Conservation (phyloP, 257 asterid genomes). For the Rauvolfia tetraphylla region DNA sequence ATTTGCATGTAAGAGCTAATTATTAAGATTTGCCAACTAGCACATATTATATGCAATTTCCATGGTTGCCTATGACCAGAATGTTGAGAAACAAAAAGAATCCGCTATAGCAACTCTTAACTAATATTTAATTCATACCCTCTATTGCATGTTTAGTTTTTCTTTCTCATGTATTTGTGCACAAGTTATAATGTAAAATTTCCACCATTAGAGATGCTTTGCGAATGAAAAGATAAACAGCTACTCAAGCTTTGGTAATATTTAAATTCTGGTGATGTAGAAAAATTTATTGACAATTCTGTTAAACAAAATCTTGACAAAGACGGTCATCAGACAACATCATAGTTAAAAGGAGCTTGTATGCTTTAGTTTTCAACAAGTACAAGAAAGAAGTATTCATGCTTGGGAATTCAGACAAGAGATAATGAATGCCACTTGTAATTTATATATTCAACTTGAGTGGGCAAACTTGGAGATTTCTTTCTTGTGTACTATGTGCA, state of each 20-base stretch:
- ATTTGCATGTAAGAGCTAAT: not conserved
- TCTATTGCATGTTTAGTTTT: not conserved
- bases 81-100: not conserved
- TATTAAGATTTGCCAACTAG: not conserved
- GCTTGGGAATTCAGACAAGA: not conserved
- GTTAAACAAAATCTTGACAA: not conserved
- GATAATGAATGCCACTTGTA: not conserved
- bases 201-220: not conserved
- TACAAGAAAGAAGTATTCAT: not conserved
- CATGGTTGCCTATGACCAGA: not conserved
- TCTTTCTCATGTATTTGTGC: not conserved
- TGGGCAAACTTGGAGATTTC: not conserved
- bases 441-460: not conserved
- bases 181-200: not conserved
- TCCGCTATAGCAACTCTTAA: not conserved
- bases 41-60: not conserved
- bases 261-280: not conserved
- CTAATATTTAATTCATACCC: not conserved
- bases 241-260: not conserved
- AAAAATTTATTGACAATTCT: not conserved
- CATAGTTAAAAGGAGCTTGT: not conserved
- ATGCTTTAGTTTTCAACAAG: not conserved
- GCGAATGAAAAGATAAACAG: not conserved
- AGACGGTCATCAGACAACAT: not conserved
- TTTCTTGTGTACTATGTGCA: not conserved